Evolutionary conservation across 257 asterid species (phyloP), one percentile per base, ranked within the genome.

Genomic region (Avicennia marina): DNA sequence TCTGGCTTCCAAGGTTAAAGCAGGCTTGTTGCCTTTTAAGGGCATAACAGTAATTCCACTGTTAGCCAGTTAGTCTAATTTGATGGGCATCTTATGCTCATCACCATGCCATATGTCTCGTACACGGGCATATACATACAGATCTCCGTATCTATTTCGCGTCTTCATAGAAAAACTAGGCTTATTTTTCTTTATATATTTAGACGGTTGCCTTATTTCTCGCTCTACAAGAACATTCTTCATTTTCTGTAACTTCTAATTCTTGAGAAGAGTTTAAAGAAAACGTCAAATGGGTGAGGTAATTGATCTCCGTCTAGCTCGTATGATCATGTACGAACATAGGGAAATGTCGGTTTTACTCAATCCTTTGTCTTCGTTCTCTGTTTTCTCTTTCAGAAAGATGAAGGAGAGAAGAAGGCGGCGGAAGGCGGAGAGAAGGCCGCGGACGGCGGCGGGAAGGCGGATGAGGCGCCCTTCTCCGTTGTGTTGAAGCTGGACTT

Each of bases 201-300:
- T 39, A 53, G 42, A 17, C 61, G 56, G 27, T 70, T 54, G 74
- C 78, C 76, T 72, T 79, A 40, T 53, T 73, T 36, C 73, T 11
- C 45, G 50, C 34, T 44, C 77, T 71, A 62, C 78, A 72, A 68
- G 12, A 58, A 60, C 75, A 25, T 58, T 57, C 41, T 36, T 53
- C 17, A 48, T 48, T 47, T 31, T 40, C 38, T 54, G 4, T 12
- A 22, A n/a, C 27, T 12, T 24, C 40, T 56, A 16, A 27, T 22
- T 36, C 31, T 2, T 7, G n/a, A 19, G 27, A 2, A 43, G 25
- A 39, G 41, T 5, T 36, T 36, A 6, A 17, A 16, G 12, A 31
- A 29, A 29, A 36, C 41, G 41, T 21, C 16, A 62, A 45, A 81
- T 81, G 85, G 88, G 82, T 26, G 85, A 78, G 88, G 88, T 78